A percentile compares a stretch with the other conserved stretches of the same genome.
Conservation (phyloP, 257 asterid genomes). For the Solanum arcanum region DNA sequence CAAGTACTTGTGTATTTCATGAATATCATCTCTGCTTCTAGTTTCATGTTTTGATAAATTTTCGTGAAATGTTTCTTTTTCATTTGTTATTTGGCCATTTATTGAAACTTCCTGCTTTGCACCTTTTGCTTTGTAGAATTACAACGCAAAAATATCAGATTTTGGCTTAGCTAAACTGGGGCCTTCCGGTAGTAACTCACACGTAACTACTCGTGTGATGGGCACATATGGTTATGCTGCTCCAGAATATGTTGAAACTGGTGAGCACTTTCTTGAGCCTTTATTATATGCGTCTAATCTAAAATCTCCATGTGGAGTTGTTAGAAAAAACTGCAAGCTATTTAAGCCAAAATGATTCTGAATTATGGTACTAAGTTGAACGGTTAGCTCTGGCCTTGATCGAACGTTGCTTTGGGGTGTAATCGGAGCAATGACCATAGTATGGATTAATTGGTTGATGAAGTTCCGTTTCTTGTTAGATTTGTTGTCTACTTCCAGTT, state of each 20-base stretch:
- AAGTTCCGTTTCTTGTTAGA: not conserved
- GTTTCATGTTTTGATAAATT: not conserved
- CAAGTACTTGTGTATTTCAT: not conserved
- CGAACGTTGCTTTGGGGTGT: not conserved
- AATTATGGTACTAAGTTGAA: not conserved
- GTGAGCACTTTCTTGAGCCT: not conserved
- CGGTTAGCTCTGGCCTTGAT: not conserved
- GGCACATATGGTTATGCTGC: conserved; percentile 47
- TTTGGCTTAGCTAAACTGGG: conserved; percentile 42
- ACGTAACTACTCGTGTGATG: conserved; percentile 42
- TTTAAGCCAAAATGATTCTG: not conserved
- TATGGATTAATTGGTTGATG: not conserved
- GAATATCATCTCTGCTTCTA: not conserved
- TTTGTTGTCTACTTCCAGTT: not conserved
- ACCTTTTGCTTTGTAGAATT: conserved; percentile 20
- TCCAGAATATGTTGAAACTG: conserved; percentile 46
- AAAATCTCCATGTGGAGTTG: not conserved
- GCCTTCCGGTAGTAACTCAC: conserved; percentile 32
- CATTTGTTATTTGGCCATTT: not conserved
- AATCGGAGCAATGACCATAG: not conserved
- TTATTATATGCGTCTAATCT: not conserved
- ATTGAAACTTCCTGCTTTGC: not conserved
- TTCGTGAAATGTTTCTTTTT: not conserved
- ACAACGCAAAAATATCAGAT: conserved; percentile 40
- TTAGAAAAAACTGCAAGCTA: not conserved